phyloP scores from a whole-genome alignment of 495 filamentous ascomycete genomes.

The Penicillium subrubescens region DNA sequence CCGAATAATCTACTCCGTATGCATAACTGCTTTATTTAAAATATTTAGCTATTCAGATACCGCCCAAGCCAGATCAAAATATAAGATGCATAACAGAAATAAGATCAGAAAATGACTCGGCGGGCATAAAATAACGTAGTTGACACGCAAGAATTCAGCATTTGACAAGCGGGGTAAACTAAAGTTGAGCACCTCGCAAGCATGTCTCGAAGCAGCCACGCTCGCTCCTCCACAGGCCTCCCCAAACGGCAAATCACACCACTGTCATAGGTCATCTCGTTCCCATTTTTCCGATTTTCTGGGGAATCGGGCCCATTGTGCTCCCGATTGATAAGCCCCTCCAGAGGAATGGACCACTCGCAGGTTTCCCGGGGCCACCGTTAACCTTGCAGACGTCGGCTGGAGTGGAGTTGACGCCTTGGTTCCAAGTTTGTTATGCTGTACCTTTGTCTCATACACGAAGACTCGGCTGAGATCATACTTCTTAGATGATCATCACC shows the following conservation, averaged over 20 bases:
- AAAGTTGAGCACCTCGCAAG: conserved; percentile 37
- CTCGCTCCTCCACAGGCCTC: background rate
- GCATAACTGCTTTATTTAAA: background rate
- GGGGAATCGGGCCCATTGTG: conserved; percentile 6
- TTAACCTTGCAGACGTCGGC: background rate
- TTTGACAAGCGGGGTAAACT: conserved; percentile 21
- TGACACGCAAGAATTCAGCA: no score
- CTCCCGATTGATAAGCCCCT: conserved; percentile 11
- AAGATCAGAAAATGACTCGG: background rate
- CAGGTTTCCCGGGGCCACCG: background rate
- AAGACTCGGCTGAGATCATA: background rate
- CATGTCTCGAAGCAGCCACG: conserved; percentile 26
- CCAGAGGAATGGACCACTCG: conserved; percentile 9
- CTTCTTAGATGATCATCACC: background rate
- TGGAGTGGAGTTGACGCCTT: background rate
- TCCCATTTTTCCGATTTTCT: conserved; percentile 1
- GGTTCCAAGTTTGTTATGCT: background rate
- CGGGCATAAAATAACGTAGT: no score
- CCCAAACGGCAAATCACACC: background rate
- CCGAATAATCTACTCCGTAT: background rate
- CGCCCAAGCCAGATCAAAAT: background rate
- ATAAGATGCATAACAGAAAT: background rate
- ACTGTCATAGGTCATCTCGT: conserved; percentile 5
- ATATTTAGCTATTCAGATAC: background rate
- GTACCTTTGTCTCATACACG: background rate